Base-by-base conservation (phyloP, 2,329 filamentous ascomycete genomes). In the Geoglossum cookeanum region DNA sequence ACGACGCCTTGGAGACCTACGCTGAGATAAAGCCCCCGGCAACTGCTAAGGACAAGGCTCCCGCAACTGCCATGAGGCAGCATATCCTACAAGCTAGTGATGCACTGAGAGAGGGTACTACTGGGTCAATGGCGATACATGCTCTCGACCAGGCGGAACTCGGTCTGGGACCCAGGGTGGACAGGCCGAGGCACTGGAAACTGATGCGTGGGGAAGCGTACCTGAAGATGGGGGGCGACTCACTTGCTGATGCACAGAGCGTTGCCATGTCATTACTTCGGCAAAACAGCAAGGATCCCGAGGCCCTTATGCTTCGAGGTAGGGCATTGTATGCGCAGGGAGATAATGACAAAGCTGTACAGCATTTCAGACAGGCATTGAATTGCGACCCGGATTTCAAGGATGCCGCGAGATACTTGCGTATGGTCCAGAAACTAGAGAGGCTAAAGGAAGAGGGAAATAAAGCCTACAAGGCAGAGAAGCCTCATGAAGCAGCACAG, bases 391-490 rank as follows among this genome's bases (percentile, higher is more conserved):
- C 92, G 7, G 92, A 98, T 69, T 92, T 86, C 74, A 84, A 81
- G 64, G 84, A 87, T 61, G 91, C 90, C 6, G 80, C 95, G 64
- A 94, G 89, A 72, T 91, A 87, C 73, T 75, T 97, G 59, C 81
- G 87, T 60, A 85, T 86, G 67, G 88, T 96, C 49, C 89, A 94
- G 72, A 94, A 90, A 72, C 78, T 98, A 27, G 86, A 94, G 65
- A 81, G 86, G 60, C 91, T 88, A 77, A 97, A 97, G 75, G 85
- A 92, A 63, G 88, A 95, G 65, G 92, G 92, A 59, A 97, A 98
- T 69, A 70, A 74, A 4, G 84, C 89, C 27, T 98, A 94, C 79
- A 97, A 96, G 75, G 78, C 82, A 57, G 85, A 85, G 60, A 79
- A 83, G 59, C 92, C 83, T 72, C 81, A 87, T 66, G 75, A 81